Percentiles rank a stretch among this genome's conserved stretches.
phyloP scores from a whole-genome alignment of 441 rosid genomes.

The Populus trichocarpa region DNA sequence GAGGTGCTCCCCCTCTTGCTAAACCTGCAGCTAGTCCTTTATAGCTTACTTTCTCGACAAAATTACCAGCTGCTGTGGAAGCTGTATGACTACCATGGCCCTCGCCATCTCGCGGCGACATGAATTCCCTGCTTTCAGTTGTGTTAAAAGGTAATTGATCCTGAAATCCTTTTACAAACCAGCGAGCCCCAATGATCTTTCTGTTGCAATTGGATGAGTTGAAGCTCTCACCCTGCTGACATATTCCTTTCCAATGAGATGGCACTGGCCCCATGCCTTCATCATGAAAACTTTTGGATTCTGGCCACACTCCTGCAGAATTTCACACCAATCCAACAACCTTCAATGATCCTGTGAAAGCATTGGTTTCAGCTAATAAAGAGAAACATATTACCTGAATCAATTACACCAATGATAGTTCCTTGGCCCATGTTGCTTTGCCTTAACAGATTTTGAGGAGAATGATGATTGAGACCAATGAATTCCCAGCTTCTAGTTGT shows the following conservation, averaged over 20 bases:
- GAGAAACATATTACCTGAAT: slow-evolving; percentile 26
- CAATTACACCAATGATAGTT: slow-evolving; percentile 41
- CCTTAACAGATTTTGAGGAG: slow-evolving; percentile 18
- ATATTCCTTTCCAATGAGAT: slow-evolving; percentile 55
- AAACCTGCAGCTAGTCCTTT: slow-evolving; percentile 49
- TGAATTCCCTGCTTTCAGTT: slow-evolving; percentile 34
- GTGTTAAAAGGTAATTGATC: slow-evolving; percentile 38
- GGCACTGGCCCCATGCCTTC: slow-evolving; percentile 51
- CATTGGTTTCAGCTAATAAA: neutral
- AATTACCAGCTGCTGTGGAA: slow-evolving; percentile 55
- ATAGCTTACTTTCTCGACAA: slow-evolving; percentile 40
- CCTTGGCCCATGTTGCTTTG: slow-evolving; percentile 39
- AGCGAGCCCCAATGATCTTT: slow-evolving; percentile 62
- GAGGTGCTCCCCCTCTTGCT: slow-evolving; percentile 60
- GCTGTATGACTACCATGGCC: slow-evolving; percentile 81
- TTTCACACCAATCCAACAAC: slow-evolving; percentile 5
- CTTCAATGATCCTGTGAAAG: neutral
- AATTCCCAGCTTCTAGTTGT: slow-evolving; percentile 49
- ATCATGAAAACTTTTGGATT: slow-evolving; percentile 52
- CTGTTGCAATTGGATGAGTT: slow-evolving; percentile 37
- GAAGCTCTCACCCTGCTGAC: slow-evolving; percentile 42
- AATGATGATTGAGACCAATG: slow-evolving; percentile 26
- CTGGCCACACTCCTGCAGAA: slow-evolving; percentile 60
- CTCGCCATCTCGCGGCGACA: slow-evolving; percentile 46
- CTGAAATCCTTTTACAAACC: slow-evolving; percentile 44